These are phyloP conservation scores for Pseudopyrenochaeta lycopersici DNA, from an alignment of 2,329 filamentous ascomycete genomes.

Conservation along the genomic window DNA sequence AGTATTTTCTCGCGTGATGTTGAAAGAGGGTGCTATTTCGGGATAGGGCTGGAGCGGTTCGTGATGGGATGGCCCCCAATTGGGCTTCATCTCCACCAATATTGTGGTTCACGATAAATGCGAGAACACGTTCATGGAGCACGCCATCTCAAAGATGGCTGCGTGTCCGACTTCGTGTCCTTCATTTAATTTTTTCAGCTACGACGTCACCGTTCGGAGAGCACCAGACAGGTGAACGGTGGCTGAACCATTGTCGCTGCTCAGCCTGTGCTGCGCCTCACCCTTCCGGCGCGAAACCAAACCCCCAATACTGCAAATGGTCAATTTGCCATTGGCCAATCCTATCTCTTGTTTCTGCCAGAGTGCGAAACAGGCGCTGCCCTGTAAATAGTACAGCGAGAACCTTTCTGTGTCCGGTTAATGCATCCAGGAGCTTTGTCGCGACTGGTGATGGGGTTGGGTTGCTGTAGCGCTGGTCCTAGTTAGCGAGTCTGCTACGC, in stretches of 20 bases:
- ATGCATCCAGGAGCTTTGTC: neutral
- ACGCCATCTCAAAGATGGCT: no score
- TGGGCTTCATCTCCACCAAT: neutral
- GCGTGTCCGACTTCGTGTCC: slow-evolving; percentile 5
- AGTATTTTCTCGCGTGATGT: slow-evolving; percentile 16
- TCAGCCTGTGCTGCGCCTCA: slow-evolving; percentile 23
- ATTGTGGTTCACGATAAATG: slow-evolving; percentile 4
- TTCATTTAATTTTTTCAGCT: slow-evolving; percentile 15
- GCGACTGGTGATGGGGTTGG: slow-evolving; percentile 1
- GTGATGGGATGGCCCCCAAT: slow-evolving; percentile 12
- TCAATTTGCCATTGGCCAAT: slow-evolving; percentile 26
- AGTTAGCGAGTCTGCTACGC: slow-evolving; percentile 1
- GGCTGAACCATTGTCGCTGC: slow-evolving; percentile 15
- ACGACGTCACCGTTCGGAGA: neutral
- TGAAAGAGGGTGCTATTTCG: slow-evolving; percentile 21
- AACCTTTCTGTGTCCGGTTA: slow-evolving; percentile 2
- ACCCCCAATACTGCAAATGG: slow-evolving; percentile 11
- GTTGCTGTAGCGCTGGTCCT: neutral
- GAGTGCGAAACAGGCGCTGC: slow-evolving; percentile 30
- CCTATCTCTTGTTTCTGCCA: slow-evolving; percentile 35
- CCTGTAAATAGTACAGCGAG: slow-evolving; percentile 21
- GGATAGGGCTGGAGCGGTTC: slow-evolving; percentile 15
- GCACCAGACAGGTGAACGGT: slow-evolving; percentile 10
- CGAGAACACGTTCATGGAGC: neutral
- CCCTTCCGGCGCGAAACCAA: slow-evolving; percentile 17